phyloP scores from a whole-genome alignment of 306 rosid species.

The Hippophae gyantsensis region DNA sequence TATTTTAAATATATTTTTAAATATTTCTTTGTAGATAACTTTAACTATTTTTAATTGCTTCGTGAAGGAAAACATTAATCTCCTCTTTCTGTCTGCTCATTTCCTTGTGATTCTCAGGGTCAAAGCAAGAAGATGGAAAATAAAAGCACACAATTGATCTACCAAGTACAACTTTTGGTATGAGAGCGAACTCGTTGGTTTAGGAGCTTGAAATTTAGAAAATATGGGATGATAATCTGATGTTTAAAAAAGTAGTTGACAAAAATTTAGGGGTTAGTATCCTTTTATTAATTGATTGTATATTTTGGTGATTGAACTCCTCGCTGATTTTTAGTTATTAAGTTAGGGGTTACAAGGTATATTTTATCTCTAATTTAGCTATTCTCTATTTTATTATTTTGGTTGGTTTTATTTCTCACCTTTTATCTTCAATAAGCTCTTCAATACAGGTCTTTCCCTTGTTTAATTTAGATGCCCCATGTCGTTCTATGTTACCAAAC shows the following conservation, averaged over 20 bases:
- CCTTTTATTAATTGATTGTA: conserved; percentile 9
- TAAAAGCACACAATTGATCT: conserved; percentile 96
- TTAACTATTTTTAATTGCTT: conserved; percentile 1
- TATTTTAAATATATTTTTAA: neutral
- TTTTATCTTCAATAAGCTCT: neutral
- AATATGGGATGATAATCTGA: conserved; percentile 84
- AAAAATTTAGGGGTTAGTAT: conserved; percentile 74
- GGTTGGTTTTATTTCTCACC: conserved; percentile 1
- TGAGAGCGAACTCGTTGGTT: conserved; percentile 73
- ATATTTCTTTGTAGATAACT: neutral
- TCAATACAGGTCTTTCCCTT: neutral
- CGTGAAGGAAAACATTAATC: neutral
- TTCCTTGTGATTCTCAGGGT: conserved; percentile 39
- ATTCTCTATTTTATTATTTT: conserved; percentile 9
- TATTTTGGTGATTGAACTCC: conserved; percentile 16
- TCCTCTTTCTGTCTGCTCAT: conserved; percentile 21
- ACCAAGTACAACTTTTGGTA: conserved; percentile 81
- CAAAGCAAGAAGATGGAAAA: conserved; percentile 72
- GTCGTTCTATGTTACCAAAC: neutral
- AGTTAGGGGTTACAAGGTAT: conserved; percentile 77
- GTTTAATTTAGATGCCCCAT: neutral
- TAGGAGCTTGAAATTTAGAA: conserved; percentile 95
- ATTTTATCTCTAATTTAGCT: conserved; percentile 10
- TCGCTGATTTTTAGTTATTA: conserved; percentile 22
- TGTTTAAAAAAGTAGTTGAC: conserved; percentile 55